Base-by-base conservation (phyloP, 2,329 filamentous ascomycete species). In the Byssochlamys sp. region DNA sequence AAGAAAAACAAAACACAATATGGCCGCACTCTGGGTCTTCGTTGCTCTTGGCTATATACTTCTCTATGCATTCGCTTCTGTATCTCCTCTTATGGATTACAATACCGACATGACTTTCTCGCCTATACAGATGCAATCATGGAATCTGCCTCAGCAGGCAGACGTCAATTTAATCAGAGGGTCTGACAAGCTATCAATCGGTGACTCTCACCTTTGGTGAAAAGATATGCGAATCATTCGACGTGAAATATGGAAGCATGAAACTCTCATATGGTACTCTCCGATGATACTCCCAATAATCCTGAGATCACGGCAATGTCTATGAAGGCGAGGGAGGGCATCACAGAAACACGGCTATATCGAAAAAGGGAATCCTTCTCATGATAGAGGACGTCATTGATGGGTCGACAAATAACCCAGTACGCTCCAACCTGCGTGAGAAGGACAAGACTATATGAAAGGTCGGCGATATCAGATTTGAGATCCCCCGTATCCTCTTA, bases 11-110 rank as follows among this genome's bases (percentile, higher is more conserved):
- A 53, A 6, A 29, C 28, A 39, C 54, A 24, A 55, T 60, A 71
- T 71, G 69, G 69, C 59, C 19, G 56, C 60, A 5, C 55, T 72
- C 49, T 71, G 69, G 68, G 59, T 72, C 45, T 67, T 72, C 56
- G 67, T 72, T n/a, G 69, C 65, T 28, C 62, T 71, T 48, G 68
- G 69, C 19, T 72, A 72, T 58, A 57, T 72, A 54, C 65, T 72
- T 14, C 62, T 72, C 19, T 72, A 71, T 57, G 70, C 69, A 25
- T 71, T 72, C 56, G 70, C 70, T 24, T 58, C 61, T 9, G 54
- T 66, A 52, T 63, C 68, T 59, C 55, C 54, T 45, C 62, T 62
- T n/a, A 55, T 63, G 39, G 29, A 49, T 52, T 48, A 57, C 33
- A 35, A 31, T 45, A 3, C 62, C 53, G 45, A 57, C 45, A 57